These are phyloP conservation scores for Rhodamnia rubescens DNA, from an alignment of 345 rosid species.

Conservation along the genomic window DNA sequence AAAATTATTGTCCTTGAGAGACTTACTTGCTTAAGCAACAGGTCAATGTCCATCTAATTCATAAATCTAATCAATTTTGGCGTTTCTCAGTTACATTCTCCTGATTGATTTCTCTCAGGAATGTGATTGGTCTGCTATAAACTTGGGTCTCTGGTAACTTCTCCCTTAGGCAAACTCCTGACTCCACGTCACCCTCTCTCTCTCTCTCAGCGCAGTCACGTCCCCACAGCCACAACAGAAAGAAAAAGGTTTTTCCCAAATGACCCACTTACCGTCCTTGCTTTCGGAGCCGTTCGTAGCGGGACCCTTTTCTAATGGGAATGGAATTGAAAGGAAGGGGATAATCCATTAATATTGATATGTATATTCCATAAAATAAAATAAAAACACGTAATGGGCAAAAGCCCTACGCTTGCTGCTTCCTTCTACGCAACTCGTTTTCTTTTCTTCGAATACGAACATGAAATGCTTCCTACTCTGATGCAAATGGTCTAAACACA, in stretches of 20 bases:
- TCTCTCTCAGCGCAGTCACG: not conserved
- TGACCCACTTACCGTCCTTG: too few species aligned
- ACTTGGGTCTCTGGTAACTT: not conserved
- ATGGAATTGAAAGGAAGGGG: too few species aligned
- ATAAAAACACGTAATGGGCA: too few species aligned
- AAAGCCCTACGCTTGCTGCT: not conserved
- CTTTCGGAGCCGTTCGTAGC: too few species aligned
- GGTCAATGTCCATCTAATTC: too few species aligned
- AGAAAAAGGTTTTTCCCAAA: not conserved
- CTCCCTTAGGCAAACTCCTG: not conserved
- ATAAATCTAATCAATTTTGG: too few species aligned
- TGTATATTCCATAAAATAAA: too few species aligned
- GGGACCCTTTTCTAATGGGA: too few species aligned
- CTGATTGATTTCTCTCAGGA: not conserved
- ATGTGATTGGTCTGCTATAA: too few species aligned
- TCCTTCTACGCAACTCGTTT: not conserved
- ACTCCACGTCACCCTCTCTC: not conserved
- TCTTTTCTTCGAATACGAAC: not conserved
- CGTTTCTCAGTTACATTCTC: too few species aligned
- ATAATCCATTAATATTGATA: too few species aligned
- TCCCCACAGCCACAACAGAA: slow-evolving; percentile 20
- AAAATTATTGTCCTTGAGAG: not conserved
- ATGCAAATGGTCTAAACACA: not conserved
- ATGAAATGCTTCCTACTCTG: not conserved
- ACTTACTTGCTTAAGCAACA: not conserved